Conservation (phyloP, 2,329 filamentous ascomycete genomes). For the Penicillium sp. region DNA sequence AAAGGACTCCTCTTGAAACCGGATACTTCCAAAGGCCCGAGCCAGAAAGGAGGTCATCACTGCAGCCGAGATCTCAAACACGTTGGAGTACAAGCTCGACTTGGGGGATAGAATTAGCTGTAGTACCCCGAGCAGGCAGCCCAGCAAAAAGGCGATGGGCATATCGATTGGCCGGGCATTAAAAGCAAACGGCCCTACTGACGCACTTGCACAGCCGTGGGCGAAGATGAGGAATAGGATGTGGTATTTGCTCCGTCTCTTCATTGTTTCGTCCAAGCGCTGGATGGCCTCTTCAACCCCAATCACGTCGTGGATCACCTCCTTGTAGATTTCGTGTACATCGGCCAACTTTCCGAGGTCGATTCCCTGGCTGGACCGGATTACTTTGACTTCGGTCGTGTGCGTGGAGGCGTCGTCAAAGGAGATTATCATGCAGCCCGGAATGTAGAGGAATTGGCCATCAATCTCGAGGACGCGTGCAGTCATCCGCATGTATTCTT, state of each 20-base stretch:
- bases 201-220: conserved; percentile 70
- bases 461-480: conserved; percentile 84
- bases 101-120: conserved; percentile 69
- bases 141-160: conserved; percentile 69
- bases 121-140: conserved; percentile 66
- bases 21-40: conserved; percentile 63
- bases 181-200: conserved; percentile 76
- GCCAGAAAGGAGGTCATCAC: conserved; percentile 64
- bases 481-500: conserved; percentile 86
- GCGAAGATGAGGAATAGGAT: conserved; percentile 55
- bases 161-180: conserved; percentile 70
- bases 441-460: conserved; percentile 82
- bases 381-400: conserved; percentile 45
- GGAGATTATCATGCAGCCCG: conserved; percentile 89
- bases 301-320: conserved; percentile 45
- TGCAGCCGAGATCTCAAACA: conserved; percentile 60
- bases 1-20: conserved; percentile 35
- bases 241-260: conserved; percentile 52
- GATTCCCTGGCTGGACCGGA: conserved; percentile 41
- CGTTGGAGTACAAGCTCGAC: conserved; percentile 62
- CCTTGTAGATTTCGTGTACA: conserved; percentile 46
- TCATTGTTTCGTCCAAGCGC: conserved; percentile 51
- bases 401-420: conserved; percentile 57
- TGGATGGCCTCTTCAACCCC: conserved; percentile 44
- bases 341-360: conserved; percentile 43